These are phyloP conservation scores for Medicago ruthenica DNA, from an alignment of 306 rosid genomes.

Conservation along the genomic window DNA sequence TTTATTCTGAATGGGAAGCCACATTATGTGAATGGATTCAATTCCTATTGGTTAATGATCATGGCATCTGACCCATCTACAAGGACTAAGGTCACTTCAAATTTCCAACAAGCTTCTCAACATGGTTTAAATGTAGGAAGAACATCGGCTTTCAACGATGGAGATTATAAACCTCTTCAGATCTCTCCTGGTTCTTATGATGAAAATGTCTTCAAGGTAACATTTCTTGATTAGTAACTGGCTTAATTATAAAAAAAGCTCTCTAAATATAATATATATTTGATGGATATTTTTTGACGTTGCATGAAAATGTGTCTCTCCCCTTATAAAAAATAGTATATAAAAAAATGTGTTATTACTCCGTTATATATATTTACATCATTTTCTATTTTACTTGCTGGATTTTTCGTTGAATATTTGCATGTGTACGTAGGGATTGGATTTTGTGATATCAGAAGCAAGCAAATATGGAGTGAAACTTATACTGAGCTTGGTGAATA, in stretches of 20 bases:
- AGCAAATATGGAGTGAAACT: conserved; percentile 19
- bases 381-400: background rate
- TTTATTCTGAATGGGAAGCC: conserved; percentile 47
- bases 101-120: conserved; percentile 45
- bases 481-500: conserved; percentile 35
- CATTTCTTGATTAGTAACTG: too few relatives aligned
- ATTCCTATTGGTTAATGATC: conserved; percentile 64
- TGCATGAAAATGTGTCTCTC: too few relatives aligned
- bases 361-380: too few relatives aligned
- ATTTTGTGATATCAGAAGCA: conserved; percentile 43
- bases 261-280: too few relatives aligned
- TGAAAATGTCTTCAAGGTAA: conserved; percentile 44
- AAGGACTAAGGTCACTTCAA: conserved; percentile 47
- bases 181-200: conserved; percentile 49
- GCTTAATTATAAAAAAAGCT: too few relatives aligned
- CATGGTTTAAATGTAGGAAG: conserved; percentile 52
- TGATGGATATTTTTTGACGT: too few relatives aligned
- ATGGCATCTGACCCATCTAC: conserved; percentile 57
- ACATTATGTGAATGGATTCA: conserved; percentile 58
- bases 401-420: background rate
- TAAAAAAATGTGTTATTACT: too few relatives aligned
- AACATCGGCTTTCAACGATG: conserved; percentile 53
- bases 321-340: too few relatives aligned
- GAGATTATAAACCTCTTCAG: conserved; percentile 45
- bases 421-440: conserved; percentile 29